A percentile compares a stretch with the other conserved stretches of the same genome.
Evolutionary conservation across 108 stramenopile species (phyloP).

Genomic region (Bacterosira constricta): DNA sequence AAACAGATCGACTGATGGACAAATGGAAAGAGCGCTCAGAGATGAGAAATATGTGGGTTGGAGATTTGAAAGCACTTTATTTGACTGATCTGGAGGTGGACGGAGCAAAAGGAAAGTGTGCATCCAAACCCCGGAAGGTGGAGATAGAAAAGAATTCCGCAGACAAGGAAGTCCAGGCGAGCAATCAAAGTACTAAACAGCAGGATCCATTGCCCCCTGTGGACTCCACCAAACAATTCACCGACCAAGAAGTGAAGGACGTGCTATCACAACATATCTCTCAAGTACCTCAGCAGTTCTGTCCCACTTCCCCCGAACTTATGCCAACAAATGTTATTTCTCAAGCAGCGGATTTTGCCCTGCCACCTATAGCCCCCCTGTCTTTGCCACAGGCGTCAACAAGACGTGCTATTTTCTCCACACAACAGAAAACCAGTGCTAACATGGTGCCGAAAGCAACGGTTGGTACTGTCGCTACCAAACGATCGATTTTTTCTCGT

Average conservation of each 20-base stretch:
- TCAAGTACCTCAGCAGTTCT: constrained; percentile 8
- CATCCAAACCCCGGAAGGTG: background rate
- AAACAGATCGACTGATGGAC: constrained; percentile 28
- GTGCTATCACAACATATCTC: constrained; percentile 13
- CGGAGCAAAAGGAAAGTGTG: constrained; percentile 10
- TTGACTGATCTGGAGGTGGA: constrained; percentile 38
- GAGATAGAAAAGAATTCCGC: background rate
- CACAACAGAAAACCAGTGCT: background rate
- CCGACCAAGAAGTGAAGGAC: constrained; percentile 15
- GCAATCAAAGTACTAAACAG: background rate
- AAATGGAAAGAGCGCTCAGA: constrained; percentile 6
- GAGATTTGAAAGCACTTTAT: constrained; percentile 39
- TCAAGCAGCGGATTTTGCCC: background rate
- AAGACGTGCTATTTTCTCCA: background rate
- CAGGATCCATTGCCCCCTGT: background rate
- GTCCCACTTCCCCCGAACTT: background rate
- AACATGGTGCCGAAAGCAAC: background rate
- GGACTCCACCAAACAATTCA: background rate
- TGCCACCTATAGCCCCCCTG: constrained; percentile 8
- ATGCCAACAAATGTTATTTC: background rate
- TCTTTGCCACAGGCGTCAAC: constrained; percentile 13
- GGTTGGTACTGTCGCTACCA: background rate
- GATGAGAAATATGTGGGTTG: constrained; percentile 13
- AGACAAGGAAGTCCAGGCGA: background rate
- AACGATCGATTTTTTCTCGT: constrained; percentile 31